Conservation (phyloP, 129 eudicot genomes). For the Ambrosia trifida region DNA sequence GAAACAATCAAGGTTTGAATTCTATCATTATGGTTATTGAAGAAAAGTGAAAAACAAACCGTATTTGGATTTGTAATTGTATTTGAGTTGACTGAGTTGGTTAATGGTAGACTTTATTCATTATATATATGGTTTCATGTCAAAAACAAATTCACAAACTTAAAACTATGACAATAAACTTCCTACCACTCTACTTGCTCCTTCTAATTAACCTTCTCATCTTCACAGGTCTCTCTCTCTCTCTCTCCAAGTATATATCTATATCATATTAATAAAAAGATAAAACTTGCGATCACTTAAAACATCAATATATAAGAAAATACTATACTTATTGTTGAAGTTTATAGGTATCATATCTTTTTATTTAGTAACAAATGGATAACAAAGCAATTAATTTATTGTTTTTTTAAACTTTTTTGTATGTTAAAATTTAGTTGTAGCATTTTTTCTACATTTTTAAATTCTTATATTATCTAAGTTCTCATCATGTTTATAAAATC, state of each 20-base stretch:
- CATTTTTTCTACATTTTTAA: too few species aligned
- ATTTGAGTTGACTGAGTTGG: conserved; percentile 10
- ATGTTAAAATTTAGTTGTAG: too few species aligned
- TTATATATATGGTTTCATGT: conserved; percentile 17
- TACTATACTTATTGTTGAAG: too few species aligned
- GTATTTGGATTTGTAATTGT: not conserved
- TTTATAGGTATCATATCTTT: too few species aligned
- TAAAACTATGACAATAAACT: not conserved
- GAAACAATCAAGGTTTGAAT: too few species aligned
- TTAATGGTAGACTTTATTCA: not conserved
- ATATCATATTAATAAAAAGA: not conserved
- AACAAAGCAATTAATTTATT: too few species aligned
- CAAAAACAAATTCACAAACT: conserved; percentile 9
- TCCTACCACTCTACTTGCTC: conserved; percentile 1
- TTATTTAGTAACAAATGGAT: too few species aligned
- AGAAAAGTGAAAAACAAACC: not conserved
- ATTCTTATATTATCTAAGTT: too few species aligned
- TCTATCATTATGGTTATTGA: not conserved
- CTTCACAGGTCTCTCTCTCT: conserved; percentile 10
- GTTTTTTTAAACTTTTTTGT: too few species aligned
- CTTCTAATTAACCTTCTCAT: not conserved
- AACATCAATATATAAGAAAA: too few species aligned
- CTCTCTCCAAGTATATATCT: not conserved
- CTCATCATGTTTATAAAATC: too few species aligned
- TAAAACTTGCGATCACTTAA: too few species aligned